Evolutionary conservation across 768 basidiomycete species (phyloP), one percentile per base, ranked within the genome.

Genomic region (Amylocystis lapponica): DNA sequence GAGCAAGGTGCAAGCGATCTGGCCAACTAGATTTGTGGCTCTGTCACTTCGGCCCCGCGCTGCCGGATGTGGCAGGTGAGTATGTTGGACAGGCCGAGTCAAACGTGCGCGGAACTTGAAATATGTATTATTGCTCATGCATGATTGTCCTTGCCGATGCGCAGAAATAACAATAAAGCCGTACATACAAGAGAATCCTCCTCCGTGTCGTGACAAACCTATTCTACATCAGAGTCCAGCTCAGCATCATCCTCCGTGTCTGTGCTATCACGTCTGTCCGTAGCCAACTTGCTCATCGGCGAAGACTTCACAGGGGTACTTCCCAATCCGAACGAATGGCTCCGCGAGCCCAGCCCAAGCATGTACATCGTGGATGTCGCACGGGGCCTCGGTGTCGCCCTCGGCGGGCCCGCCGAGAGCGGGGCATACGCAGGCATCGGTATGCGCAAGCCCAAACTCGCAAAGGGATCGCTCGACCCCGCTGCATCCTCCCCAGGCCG

Each of bases 331-430:
- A 66, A 53, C 25, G 66, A 64, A 11, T 64, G 54, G 34, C 63
- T 66, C 37, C 70, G 64, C 40, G 71, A 60, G 20, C 82, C 80
- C 13, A 81, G 55, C 4, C 80, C 81, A 2, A 84, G 59, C 66
- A 75, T 74, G 55, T 81, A 81, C 76, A 83, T 77, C 43, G 75
- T 68, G 19, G 81, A 81, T 16, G 76, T 60, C 22, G 76, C 76
- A 50, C 79, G 67, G 26, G 70, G 60, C 30, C 69, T 65, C 27
- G 64, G 57, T 12, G 17, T 49, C n/a, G 13, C 53, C 50, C 5
- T 57, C 46, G 5, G 54, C 43, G 21, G 47, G 22, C 33, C 52
- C 21, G 38, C 55, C 36, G 43, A 16, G 35, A 46, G 47, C 29
- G 42, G 20, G 7, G 54, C 57, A 46, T 70, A 69, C 31, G 59